Conservation (phyloP, 371 early-diverging fungal species). For the Capillidium heterosporum region DNA sequence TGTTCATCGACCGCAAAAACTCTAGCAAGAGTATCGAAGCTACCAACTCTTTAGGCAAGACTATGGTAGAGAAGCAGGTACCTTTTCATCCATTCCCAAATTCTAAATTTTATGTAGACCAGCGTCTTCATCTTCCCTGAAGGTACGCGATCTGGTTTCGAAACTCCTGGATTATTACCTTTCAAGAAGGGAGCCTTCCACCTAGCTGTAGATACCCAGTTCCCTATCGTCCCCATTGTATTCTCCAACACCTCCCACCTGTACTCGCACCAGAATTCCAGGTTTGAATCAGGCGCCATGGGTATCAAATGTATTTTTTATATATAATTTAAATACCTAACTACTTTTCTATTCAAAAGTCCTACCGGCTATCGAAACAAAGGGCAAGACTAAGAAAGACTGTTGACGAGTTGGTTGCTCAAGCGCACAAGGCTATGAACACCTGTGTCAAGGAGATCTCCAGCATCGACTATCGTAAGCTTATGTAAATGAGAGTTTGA, state of each 20-base stretch:
- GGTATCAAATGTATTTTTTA: slow-evolving; percentile 37
- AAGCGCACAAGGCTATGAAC: background rate
- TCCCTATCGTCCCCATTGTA: slow-evolving; percentile 84
- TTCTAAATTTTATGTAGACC: slow-evolving; percentile 16
- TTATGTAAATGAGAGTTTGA: too few species aligned
- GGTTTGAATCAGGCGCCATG: slow-evolving; percentile 48
- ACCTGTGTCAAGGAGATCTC: background rate
- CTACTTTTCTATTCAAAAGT: slow-evolving; percentile 15
- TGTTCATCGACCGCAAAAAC: slow-evolving; percentile 81
- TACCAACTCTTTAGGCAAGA: slow-evolving; percentile 50
- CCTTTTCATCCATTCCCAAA: slow-evolving; percentile 1
- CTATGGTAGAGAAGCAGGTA: slow-evolving; percentile 59
- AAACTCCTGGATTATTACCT: slow-evolving; percentile 52
- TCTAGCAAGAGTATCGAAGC: slow-evolving; percentile 56
- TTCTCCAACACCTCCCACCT: slow-evolving; percentile 53
- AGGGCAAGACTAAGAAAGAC: slow-evolving; percentile 30
- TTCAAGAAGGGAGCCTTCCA: slow-evolving; percentile 91
- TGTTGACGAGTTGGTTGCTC: background rate
- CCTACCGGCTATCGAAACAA: slow-evolving; percentile 56
- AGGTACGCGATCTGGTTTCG: slow-evolving; percentile 72
- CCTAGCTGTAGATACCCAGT: slow-evolving; percentile 68
- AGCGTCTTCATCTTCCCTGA: slow-evolving; percentile 85
- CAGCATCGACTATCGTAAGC: background rate
- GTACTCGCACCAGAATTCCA: slow-evolving; percentile 35
- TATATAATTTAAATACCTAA: background rate